Evolutionary conservation across 768 basidiomycete species (phyloP), one percentile per base, ranked within the genome.

Genomic region (Tulasnella sp.): DNA sequence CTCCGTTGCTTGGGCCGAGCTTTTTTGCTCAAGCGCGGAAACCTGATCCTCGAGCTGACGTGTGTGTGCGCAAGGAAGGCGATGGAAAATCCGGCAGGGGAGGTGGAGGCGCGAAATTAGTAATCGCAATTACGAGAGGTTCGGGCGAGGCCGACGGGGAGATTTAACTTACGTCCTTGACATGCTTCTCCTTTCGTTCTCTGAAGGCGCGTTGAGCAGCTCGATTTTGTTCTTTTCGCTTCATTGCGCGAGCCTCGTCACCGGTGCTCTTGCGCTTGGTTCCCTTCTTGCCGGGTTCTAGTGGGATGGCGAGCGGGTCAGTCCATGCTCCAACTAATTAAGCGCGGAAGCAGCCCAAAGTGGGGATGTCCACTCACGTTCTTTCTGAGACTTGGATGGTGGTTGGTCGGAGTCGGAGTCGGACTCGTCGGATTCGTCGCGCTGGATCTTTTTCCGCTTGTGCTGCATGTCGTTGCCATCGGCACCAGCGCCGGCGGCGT

Each of bases 171-270:
- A 97, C 96, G 82, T 97, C 96, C 82, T 94, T 95, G 79, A 99
- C 94, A 82, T 97, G 96, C 80, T 93, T 94, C 85, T 99, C 97
- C 84, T 98, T 96, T 78, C 97, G 88, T 83, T 99, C 97, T 75
- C 97, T 86, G 86, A 99, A 99, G 0, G 97, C 97, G 73, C 97
- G 90, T 83, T 99, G 97, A 8, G 97, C 97, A 3, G 96, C 95
- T 75, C 97, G 87, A 80, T 99, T 99, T 84, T 99, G 97, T 80
- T 98, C 93, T 84, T 99, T 99, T 78, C 97, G 90, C 81, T 97
- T 96, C 79, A 93, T 78, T 5, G 94, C 83, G 31, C 93, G 88
- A 5, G 86, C 83, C 80, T 94, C 93, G 79, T 96, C 93, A 83
- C 93, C 54, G 74, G 39, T 22, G 37, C 67, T 54, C 37, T n/a